Evolutionary conservation across 306 rosid species (phyloP).

Genomic region (Leucaena leucocephala): DNA sequence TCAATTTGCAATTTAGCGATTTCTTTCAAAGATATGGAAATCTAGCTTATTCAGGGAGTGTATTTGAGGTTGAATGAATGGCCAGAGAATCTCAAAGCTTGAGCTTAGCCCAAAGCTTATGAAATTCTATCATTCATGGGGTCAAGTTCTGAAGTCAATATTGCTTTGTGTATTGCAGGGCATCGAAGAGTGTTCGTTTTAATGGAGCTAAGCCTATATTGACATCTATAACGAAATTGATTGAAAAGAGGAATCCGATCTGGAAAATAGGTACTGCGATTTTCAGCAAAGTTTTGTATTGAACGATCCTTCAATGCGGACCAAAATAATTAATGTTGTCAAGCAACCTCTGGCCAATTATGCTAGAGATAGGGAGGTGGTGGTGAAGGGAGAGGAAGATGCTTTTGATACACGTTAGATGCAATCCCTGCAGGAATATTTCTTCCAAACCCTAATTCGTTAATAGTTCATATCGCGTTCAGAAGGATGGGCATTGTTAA

Average conservation of each 20-base stretch:
- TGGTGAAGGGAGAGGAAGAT: not conserved
- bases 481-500: not conserved
- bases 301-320: not conserved
- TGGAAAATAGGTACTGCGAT: slow-evolving; percentile 47
- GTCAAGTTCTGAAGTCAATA: slow-evolving; percentile 42
- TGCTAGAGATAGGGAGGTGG: not conserved
- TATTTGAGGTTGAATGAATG: not conserved
- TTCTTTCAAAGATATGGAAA: not conserved
- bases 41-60: not conserved
- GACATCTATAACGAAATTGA: slow-evolving; percentile 41
- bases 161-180: slow-evolving; percentile 37
- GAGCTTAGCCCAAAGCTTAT: not conserved
- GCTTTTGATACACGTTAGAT: not conserved
- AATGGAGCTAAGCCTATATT: slow-evolving; percentile 41
- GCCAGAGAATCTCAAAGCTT: not conserved
- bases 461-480: not conserved
- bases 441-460: not conserved
- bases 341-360: not conserved
- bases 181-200: not conserved
- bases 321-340: not conserved
- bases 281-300: slow-evolving; percentile 34
- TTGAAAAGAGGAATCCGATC: slow-evolving; percentile 40
- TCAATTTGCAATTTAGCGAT: not conserved
- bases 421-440: not conserved
- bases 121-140: slow-evolving; percentile 28